Evolutionary conservation across 2,329 filamentous ascomycete genomes (phyloP).

Genomic region (Aureobasidium melanogenum): DNA sequence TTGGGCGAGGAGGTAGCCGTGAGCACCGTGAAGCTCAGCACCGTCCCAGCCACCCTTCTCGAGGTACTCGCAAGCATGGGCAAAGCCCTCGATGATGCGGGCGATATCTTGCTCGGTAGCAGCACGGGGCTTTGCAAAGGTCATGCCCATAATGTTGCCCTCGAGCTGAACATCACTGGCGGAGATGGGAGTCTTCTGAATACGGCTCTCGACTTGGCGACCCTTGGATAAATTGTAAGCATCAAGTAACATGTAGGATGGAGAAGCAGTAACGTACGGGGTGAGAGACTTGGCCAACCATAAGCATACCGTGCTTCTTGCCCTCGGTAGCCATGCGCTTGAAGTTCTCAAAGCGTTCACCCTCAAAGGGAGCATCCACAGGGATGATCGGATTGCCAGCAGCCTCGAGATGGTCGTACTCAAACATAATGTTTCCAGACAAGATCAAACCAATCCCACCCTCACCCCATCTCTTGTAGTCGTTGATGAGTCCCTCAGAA

Average conservation of each 20-base stretch:
- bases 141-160: slow-evolving; percentile 37
- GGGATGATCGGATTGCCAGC: slow-evolving; percentile 53
- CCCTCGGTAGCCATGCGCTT: slow-evolving; percentile 44
- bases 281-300: slow-evolving; percentile 55
- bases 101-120: slow-evolving; percentile 48
- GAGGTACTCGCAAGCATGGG: slow-evolving; percentile 52
- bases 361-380: slow-evolving; percentile 39
- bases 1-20: slow-evolving; percentile 35
- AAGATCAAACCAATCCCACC: slow-evolving; percentile 48
- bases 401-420: slow-evolving; percentile 50
- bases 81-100: slow-evolving; percentile 51
- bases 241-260: neutral
- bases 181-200: slow-evolving; percentile 43
- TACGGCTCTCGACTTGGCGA: slow-evolving; percentile 40
- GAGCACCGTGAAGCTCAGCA: slow-evolving; percentile 36
- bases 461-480: slow-evolving; percentile 55
- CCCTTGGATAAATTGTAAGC: slow-evolving; percentile 27
- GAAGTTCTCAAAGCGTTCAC: slow-evolving; percentile 53
- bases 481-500: slow-evolving; percentile 43
- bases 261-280: slow-evolving; percentile 25
- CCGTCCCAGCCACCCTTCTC: slow-evolving; percentile 54
- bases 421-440: slow-evolving; percentile 57
- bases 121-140: slow-evolving; percentile 45
- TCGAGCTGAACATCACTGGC: slow-evolving; percentile 43
- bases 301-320: slow-evolving; percentile 49